Percentiles rank a stretch among this genome's conserved stretches.
Evolutionary conservation across 257 asterid species (phyloP).

Genomic region (Solanum sejunctum): DNA sequence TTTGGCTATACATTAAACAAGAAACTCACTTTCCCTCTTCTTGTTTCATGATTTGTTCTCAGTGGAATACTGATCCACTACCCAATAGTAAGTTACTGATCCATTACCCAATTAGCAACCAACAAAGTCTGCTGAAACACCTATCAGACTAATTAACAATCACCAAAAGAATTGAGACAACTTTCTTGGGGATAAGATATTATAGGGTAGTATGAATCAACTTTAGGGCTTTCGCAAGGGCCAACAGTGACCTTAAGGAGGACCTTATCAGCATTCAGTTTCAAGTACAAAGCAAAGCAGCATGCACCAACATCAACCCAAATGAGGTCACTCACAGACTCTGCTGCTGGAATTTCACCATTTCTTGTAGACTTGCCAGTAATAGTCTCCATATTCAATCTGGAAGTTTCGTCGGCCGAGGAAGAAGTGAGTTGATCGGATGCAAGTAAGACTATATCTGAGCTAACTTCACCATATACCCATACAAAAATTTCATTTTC

Average conservation of each 20-base stretch:
- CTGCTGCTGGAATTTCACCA: conserved; percentile 19
- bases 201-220: conserved; percentile 12
- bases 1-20: background rate
- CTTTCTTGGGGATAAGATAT: background rate
- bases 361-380: conserved; percentile 2
- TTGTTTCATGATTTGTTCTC: background rate
- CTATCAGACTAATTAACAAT: background rate
- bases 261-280: conserved; percentile 54
- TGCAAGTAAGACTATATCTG: conserved; percentile 60
- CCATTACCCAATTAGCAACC: background rate
- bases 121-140: background rate
- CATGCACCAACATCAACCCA: conserved; percentile 86
- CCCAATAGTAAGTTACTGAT: background rate
- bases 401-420: conserved; percentile 8
- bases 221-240: conserved; percentile 90
- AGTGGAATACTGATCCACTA: background rate
- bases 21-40: background rate
- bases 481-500: conserved; percentile 58
- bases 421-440: conserved; percentile 44
- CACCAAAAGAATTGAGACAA: background rate
- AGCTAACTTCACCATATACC: conserved; percentile 56
- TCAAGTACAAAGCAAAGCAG: conserved; percentile 71
- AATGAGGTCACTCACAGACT: conserved; percentile 27
- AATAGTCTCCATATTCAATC: background rate
- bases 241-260: conserved; percentile 68